Conservation (phyloP, 2,329 filamentous ascomycete species). For the Colletotrichum orchidophilum region DNA sequence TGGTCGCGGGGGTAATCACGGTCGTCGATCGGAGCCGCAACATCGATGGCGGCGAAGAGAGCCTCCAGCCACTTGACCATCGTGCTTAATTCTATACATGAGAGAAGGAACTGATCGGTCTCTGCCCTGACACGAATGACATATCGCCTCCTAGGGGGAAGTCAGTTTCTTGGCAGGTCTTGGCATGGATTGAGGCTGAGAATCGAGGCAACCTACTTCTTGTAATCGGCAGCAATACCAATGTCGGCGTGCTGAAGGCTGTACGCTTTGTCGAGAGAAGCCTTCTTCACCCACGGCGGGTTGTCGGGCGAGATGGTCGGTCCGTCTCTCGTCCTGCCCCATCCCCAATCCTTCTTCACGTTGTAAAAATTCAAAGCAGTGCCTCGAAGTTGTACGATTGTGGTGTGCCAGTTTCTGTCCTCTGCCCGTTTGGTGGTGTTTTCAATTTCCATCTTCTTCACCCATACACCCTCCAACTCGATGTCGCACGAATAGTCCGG, state of each 20-base stretch:
- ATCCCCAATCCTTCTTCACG: constrained; percentile 66
- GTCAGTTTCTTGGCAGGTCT: constrained; percentile 32
- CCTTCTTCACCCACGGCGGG: constrained; percentile 61
- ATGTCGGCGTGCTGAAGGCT: constrained; percentile 79
- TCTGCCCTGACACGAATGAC: constrained; percentile 78
- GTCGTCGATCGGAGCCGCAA: constrained; percentile 76
- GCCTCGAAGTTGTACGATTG: constrained; percentile 72
- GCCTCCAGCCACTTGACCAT: constrained; percentile 76
- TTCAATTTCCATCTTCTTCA: constrained; percentile 73
- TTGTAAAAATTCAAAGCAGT: constrained; percentile 74
- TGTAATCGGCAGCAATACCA: constrained; percentile 77
- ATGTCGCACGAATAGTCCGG: constrained; percentile 68
- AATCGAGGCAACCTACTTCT: constrained; percentile 61
- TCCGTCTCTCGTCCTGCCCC: constrained; percentile 56
- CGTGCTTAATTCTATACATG: constrained; percentile 69
- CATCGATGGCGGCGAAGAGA: constrained; percentile 77
- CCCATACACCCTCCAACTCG: constrained; percentile 64
- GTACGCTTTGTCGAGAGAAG: constrained; percentile 71
- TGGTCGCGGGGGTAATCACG: constrained; percentile 71
- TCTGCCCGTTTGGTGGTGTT: constrained; percentile 70
- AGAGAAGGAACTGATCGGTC: constrained; percentile 77
- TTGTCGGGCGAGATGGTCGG: constrained; percentile 59
- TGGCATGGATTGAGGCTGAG: constrained; percentile 28
- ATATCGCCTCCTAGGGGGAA: constrained; percentile 60
- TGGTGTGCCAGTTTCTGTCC: constrained; percentile 71